A percentile compares a stretch with the other conserved stretches of the same genome.
Conservation (phyloP, 192 early-diverging fungal species). For the Phycomyces nitens region DNA sequence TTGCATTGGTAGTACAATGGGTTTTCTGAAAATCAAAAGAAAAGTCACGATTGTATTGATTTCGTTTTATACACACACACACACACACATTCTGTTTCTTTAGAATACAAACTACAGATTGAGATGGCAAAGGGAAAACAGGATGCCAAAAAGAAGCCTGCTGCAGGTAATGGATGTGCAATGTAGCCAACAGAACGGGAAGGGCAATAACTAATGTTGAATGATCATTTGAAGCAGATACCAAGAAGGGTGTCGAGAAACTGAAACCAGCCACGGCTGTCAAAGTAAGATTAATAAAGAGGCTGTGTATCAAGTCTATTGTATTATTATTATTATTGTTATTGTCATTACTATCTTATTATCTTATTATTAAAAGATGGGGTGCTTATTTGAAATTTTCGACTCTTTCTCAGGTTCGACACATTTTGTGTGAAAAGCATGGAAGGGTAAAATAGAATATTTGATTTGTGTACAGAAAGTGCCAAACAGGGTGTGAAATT, state of each 20-base stretch:
- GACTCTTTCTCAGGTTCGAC: constrained; percentile 48
- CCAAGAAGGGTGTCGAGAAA: constrained; percentile 1
- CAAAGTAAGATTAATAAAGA: constrained; percentile 9
- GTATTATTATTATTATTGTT: not conserved
- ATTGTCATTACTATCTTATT: too few species aligned
- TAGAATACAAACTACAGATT: not conserved
- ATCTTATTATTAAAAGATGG: too few species aligned
- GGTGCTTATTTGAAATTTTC: not conserved
- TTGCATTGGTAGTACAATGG: too few species aligned
- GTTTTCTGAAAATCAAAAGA: too few species aligned
- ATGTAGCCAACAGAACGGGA: constrained; percentile 22
- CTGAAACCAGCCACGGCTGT: constrained; percentile 13
- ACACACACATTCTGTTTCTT: not conserved
- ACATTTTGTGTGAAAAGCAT: constrained; percentile 86
- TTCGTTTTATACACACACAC: not conserved
- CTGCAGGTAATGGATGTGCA: not conserved
- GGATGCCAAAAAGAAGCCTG: constrained; percentile 5
- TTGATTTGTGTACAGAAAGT: constrained; percentile 10
- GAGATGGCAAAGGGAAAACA: constrained; percentile 36
- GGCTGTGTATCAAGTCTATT: too few species aligned
- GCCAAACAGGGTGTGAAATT: constrained; percentile 5
- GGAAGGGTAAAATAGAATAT: constrained; percentile 40
- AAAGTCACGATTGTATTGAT: not conserved
- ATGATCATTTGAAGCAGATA: not conserved
- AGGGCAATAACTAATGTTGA: constrained; percentile 40